Base-by-base conservation (phyloP, 1,284 basidiomycete species). In the Abortiporus biennis region DNA sequence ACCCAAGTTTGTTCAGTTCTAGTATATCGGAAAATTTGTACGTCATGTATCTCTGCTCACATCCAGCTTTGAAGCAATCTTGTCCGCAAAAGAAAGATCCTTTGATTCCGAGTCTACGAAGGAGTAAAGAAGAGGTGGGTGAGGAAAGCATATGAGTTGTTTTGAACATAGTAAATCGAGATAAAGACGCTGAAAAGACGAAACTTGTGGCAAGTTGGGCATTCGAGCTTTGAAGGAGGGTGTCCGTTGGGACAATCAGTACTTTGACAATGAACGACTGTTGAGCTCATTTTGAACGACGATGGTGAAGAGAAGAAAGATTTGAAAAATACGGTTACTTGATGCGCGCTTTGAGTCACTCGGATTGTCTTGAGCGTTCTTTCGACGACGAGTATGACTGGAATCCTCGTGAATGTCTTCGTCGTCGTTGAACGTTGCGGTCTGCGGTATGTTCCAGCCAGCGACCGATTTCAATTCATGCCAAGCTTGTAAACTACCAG, bases 31-130 rank as follows among this genome's bases (percentile, higher is more conserved):
- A 24, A 38, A 19, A 40, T 16, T 36, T 24, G 35, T 39, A 36
- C 32, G 32, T 41, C 23, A 44, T 34, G n/a, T 20, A 36, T 44
- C 32, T 22, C 15, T 6, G 16, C 85, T 68, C 60, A 89, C 88
- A 91, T 58, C 74, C 80, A 36, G 78, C 70, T 60, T 90, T 92
- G 73, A 92, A 91, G 65, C 88, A 92, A 45, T 85, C 83, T 57
- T 92, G 88, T 12, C 78, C 77, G 49, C 88, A 92, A 62, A 89
- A 92, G 59, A 85, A 86, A 22, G 86, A 90, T 12, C 86, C 86
- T 45, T 73, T 72, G 53, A 91, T 85, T 38, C 85, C 85, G 30
- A 90, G 70, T 61, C 86, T 90, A 48, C 29, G 42, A 40, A 39
- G 24, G 24, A 9, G 27, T 29, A 8, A 29, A 29, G 9, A 29